Evolutionary conservation across 345 rosid genomes (phyloP).

Genomic region (Adansonia digitata): DNA sequence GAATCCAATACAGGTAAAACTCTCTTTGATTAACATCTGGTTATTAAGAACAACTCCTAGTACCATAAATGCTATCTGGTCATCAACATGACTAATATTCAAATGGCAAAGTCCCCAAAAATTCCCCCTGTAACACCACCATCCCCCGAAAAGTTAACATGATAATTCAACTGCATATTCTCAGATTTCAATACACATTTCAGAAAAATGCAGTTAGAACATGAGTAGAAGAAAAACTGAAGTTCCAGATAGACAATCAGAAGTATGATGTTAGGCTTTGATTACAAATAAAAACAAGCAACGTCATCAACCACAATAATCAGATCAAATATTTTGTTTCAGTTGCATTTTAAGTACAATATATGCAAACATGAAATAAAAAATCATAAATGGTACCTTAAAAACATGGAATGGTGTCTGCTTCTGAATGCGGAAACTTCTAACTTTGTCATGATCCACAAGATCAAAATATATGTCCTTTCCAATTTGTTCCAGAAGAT

Average conservation of each 20-base stretch:
- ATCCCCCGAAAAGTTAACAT: not conserved
- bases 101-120: not conserved
- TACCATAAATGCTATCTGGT: not conserved
- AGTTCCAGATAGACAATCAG: not conserved
- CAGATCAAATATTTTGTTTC: not conserved
- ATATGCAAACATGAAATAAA: not conserved
- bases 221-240: not conserved
- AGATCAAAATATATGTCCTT: conserved; percentile 92
- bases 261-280: not conserved
- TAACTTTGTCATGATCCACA: conserved; percentile 95
- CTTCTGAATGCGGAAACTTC: conserved; percentile 85
- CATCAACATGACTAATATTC: not conserved
- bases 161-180: not conserved
- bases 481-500: conserved; percentile 82
- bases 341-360: not conserved
- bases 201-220: not conserved
- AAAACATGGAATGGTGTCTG: conserved; percentile 65
- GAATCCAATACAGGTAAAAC: not conserved
- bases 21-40: not conserved
- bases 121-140: not conserved
- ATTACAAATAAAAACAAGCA: not conserved
- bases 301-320: not conserved
- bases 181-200: not conserved
- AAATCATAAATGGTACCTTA: conserved; percentile 47
- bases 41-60: not conserved